These are phyloP conservation scores for Trametes gibbosa DNA, from an alignment of 768 basidiomycete species.

Conservation along the genomic window DNA sequence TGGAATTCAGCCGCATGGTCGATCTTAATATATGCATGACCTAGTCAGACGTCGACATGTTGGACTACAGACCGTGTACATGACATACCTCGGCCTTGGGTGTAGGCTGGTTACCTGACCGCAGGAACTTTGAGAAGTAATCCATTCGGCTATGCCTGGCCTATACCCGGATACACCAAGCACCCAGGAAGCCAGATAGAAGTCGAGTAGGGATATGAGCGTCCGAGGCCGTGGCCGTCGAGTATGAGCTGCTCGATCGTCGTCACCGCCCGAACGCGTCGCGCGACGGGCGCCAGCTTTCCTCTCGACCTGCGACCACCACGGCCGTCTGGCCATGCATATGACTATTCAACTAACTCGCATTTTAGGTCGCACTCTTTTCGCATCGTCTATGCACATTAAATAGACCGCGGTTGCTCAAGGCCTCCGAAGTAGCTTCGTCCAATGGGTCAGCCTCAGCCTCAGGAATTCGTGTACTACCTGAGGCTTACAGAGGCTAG, in stretches of 20 bases:
- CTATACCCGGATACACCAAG: not conserved
- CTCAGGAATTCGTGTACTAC: not conserved
- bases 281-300: not conserved
- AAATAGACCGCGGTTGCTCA: too few relatives aligned
- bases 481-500: not conserved
- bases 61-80: not conserved
- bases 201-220: not conserved
- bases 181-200: not conserved
- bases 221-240: not conserved
- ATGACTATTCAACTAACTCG: too few relatives aligned
- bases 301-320: not conserved
- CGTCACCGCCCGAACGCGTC: not conserved
- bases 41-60: not conserved
- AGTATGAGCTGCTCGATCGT: not conserved
- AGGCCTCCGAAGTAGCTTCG: too few relatives aligned
- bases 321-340: too few relatives aligned
- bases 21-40: slow-evolving; percentile 8
- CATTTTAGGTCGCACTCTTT: too few relatives aligned
- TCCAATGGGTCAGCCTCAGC: not conserved
- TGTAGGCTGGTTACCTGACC: slow-evolving; percentile 41
- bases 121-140: slow-evolving; percentile 82
- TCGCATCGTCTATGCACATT: too few relatives aligned
- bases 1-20: slow-evolving; percentile 76
- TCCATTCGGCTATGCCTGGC: slow-evolving; percentile 49
- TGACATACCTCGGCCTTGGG: slow-evolving; percentile 44